Conservation (phyloP, 148 eudicot species). For the Beta vulgaris region DNA sequence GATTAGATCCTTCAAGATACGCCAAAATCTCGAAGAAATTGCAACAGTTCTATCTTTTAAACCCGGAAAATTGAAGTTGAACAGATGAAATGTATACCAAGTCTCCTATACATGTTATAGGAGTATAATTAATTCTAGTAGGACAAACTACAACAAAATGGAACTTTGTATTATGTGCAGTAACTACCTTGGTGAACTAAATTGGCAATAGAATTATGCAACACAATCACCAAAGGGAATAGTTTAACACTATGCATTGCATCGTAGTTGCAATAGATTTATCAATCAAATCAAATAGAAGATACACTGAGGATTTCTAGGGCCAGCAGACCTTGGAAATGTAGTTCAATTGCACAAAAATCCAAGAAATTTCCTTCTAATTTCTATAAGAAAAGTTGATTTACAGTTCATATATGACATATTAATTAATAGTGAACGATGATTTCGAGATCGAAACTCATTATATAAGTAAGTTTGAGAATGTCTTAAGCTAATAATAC, state of each 20-base stretch:
- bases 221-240: background rate
- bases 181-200: background rate
- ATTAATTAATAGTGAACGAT: background rate
- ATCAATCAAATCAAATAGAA: conserved; percentile 1
- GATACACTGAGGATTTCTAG: background rate
- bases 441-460: conserved; percentile 3
- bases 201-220: background rate
- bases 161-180: conserved; percentile 5
- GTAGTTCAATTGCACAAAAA: background rate
- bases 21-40: background rate
- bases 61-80: too few species aligned
- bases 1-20: background rate
- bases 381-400: background rate
- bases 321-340: background rate
- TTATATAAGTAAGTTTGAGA: background rate
- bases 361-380: background rate
- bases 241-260: background rate
- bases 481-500: background rate
- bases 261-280: background rate
- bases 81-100: conserved; percentile 4
- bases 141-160: background rate
- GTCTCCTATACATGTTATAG: background rate
- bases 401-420: background rate
- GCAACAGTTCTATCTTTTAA: too few species aligned
- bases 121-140: background rate